Conservation (phyloP, 192 early-diverging fungal genomes). For the Umbelopsis ramanniana region DNA sequence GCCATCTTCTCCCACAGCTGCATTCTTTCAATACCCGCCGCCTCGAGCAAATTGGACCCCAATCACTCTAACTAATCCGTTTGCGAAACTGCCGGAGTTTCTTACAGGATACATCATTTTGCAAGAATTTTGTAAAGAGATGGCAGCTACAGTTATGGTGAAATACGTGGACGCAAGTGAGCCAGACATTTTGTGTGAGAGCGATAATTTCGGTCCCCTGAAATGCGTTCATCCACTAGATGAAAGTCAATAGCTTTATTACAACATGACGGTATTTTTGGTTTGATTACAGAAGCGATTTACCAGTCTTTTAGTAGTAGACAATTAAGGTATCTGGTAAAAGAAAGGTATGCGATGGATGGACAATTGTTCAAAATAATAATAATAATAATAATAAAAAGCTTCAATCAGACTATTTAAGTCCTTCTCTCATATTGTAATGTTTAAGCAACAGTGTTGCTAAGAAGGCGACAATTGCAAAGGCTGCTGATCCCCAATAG, state of each 20-base stretch:
- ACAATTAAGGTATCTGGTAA: not conserved
- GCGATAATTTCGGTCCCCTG: not conserved
- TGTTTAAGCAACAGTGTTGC: slow-evolving; percentile 28
- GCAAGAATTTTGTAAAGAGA: slow-evolving; percentile 67
- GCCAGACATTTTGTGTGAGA: not conserved
- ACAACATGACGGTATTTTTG: not conserved
- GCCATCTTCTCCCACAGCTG: slow-evolving; percentile 28
- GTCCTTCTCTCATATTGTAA: slow-evolving; percentile 31
- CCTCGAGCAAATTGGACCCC: slow-evolving; percentile 38
- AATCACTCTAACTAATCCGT: slow-evolving; percentile 42
- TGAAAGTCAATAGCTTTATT: not conserved
- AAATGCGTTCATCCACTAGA: not conserved
- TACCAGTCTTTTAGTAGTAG: too few species aligned
- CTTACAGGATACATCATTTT: slow-evolving; percentile 62
- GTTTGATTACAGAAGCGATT: not conserved
- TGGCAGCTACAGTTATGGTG: slow-evolving; percentile 59
- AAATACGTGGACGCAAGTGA: not conserved
- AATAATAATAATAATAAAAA: not conserved
- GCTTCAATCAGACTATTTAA: not conserved
- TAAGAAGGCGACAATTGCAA: slow-evolving; percentile 28
- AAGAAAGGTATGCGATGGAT: not conserved
- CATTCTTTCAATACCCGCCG: slow-evolving; percentile 34
- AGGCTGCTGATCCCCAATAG: slow-evolving; percentile 30
- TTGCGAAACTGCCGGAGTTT: slow-evolving; percentile 48
- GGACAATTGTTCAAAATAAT: not conserved